Percentiles rank a stretch among this genome's conserved stretches.
phyloP scores from a whole-genome alignment of 495 filamentous ascomycete species.

The Penicillium arizonense region DNA sequence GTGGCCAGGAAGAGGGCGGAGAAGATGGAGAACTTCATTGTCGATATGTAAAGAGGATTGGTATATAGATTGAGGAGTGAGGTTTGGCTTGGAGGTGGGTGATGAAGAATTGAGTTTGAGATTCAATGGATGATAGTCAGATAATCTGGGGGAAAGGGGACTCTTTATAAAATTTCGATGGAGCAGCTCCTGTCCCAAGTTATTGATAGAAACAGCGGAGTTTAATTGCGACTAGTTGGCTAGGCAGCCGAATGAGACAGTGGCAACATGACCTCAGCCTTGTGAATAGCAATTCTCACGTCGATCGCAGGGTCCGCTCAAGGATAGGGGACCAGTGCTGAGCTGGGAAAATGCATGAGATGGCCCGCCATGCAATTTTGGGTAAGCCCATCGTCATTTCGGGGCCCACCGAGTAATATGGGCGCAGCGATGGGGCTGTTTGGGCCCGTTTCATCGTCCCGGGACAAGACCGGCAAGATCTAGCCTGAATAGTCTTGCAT shows the following conservation, averaged over 20 bases:
- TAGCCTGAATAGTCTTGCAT: constrained; percentile 2
- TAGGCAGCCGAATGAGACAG: constrained; percentile 1
- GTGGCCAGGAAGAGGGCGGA: constrained; percentile 24
- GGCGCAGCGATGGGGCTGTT: constrained; percentile 1
- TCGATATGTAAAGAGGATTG: constrained; percentile 1
- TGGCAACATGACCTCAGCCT: constrained; percentile 17
- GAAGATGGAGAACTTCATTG: constrained; percentile 31
- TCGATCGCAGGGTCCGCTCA: constrained; percentile 9
- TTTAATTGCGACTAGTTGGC: neutral
- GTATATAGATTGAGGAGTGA: neutral
- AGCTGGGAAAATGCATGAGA: neutral
- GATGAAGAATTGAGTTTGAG: neutral
- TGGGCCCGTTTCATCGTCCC: neutral
- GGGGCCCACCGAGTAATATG: constrained; percentile 6
- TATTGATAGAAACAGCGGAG: constrained; percentile 16
- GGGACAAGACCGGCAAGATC: constrained; percentile 6
- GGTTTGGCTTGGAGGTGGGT: neutral
- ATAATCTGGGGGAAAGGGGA: constrained; percentile 1
- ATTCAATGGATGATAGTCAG: neutral
- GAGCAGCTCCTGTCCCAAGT: neutral
- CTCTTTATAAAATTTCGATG: constrained; percentile 4
- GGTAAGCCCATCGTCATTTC: constrained; percentile 14
- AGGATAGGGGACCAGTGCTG: neutral
- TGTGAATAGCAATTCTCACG: constrained; percentile 3
- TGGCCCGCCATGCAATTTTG: neutral